These are phyloP conservation scores for Bidens hawaiensis DNA, from an alignment of 140 eudicot species.

Conservation along the genomic window DNA sequence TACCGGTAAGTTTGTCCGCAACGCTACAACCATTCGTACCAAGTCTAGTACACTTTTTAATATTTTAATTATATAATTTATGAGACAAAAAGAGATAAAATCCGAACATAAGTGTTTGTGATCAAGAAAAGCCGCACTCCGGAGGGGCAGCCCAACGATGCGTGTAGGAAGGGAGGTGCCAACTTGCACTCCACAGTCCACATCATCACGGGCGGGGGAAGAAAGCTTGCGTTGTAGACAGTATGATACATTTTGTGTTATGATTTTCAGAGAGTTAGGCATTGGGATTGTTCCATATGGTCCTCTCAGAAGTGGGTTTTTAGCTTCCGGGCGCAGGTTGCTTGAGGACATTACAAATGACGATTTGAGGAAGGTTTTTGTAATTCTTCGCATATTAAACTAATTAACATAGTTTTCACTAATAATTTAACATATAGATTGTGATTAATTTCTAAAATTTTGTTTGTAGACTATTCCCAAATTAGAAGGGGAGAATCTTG, in stretches of 20 bases:
- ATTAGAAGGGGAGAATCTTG: constrained; percentile 21
- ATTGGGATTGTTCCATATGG: constrained; percentile 60
- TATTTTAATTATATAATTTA: too few species aligned
- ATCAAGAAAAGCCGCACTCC: too few species aligned
- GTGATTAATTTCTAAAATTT: neutral
- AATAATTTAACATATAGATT: neutral
- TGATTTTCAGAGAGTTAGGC: constrained; percentile 50
- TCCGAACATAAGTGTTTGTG: too few species aligned
- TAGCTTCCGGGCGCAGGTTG: constrained; percentile 25
- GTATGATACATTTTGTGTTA: neutral
- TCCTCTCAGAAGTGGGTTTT: constrained; percentile 57
- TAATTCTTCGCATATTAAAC: neutral
- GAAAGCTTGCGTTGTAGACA: too few species aligned
- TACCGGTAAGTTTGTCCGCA: too few species aligned
- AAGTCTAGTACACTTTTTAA: too few species aligned
- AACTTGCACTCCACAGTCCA: too few species aligned
- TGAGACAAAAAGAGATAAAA: too few species aligned
- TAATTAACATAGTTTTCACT: neutral
- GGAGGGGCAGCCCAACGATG: too few species aligned
- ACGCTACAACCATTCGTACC: too few species aligned
- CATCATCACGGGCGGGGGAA: too few species aligned
- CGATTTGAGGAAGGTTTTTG: constrained; percentile 30
- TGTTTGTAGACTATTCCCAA: neutral
- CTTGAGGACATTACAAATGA: constrained; percentile 8
- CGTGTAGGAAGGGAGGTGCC: too few species aligned